These are phyloP conservation scores for Calonectria montana DNA, from an alignment of 2,329 filamentous ascomycete genomes.

Conservation along the genomic window DNA sequence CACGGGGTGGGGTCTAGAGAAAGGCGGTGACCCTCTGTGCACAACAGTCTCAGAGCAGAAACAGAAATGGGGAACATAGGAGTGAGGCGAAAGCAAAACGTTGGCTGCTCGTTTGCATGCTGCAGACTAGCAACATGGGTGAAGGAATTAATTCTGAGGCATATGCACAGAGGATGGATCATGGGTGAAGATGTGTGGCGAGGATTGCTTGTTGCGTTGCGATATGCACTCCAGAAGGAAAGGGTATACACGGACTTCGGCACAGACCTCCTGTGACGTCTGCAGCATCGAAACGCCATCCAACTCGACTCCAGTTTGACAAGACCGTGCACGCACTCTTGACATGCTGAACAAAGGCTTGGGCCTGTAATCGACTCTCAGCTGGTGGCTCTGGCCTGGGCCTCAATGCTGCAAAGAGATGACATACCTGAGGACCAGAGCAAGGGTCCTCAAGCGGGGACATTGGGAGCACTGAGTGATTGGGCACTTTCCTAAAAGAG, in stretches of 20 bases:
- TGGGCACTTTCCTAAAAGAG: background rate
- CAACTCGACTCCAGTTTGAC: background rate
- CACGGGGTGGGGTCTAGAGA: slow-evolving; percentile 34
- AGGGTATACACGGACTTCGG: background rate
- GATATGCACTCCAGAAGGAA: background rate
- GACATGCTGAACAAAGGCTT: background rate
- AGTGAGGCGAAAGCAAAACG: slow-evolving; percentile 20
- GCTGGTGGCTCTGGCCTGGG: background rate
- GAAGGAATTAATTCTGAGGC: slow-evolving; percentile 2
- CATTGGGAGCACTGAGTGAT: background rate
- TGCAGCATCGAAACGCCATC: background rate
- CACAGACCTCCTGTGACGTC: slow-evolving; percentile 9
- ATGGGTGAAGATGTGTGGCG: slow-evolving; percentile 1
- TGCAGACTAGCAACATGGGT: slow-evolving; percentile 1
- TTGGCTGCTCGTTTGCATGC: slow-evolving; percentile 11
- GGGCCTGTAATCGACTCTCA: background rate
- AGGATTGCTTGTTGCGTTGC: background rate
- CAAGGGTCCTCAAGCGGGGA: background rate
- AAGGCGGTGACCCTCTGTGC: slow-evolving; percentile 11
- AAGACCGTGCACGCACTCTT: background rate
- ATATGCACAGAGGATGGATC: slow-evolving; percentile 3
- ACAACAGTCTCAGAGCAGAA: slow-evolving; percentile 21
- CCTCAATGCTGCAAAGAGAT: background rate
- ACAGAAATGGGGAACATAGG: background rate
- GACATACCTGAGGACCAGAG: background rate